A percentile compares a stretch with the other conserved stretches of the same genome.
Evolutionary conservation across 1,284 basidiomycete species (phyloP).

Genomic region (Papiliotrema laurentii): DNA sequence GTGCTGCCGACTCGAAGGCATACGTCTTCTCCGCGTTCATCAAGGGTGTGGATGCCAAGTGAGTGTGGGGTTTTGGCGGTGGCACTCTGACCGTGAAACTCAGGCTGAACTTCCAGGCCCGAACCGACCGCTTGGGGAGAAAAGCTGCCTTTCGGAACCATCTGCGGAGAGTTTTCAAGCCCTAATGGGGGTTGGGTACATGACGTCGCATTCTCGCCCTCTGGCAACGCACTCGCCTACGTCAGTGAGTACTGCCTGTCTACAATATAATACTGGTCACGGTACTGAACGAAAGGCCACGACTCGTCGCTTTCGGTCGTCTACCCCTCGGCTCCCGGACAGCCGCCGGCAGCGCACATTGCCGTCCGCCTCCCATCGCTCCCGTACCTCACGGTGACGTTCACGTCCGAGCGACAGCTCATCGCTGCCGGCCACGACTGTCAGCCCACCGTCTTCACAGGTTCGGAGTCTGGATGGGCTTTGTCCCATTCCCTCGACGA

Average conservation of each 20-base stretch:
- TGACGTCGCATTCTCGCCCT: constrained; percentile 89
- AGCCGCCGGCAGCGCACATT: constrained; percentile 54
- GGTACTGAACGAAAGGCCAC: constrained; percentile 59
- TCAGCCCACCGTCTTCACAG: constrained; percentile 83
- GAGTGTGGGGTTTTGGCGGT: constrained; percentile 24
- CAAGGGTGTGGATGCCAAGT: constrained; percentile 96
- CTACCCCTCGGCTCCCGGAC: constrained; percentile 66
- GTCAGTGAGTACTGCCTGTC: constrained; percentile 59
- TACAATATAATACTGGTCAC: neutral
- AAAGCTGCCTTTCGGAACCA: constrained; percentile 93
- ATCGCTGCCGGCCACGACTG: constrained; percentile 97
- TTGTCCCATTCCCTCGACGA: constrained; percentile 79
- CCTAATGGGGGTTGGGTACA: constrained; percentile 94
- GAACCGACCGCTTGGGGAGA: constrained; percentile 92
- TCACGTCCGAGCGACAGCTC: constrained; percentile 73
- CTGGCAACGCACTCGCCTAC: constrained; percentile 87
- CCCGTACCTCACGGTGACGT: constrained; percentile 76
- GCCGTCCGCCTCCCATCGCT: constrained; percentile 70
- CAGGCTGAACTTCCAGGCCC: constrained; percentile 57
- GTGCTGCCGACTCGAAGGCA: constrained; percentile 91
- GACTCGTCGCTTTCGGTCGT: constrained; percentile 86
- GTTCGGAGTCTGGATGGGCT: constrained; percentile 67
- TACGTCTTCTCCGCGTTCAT: constrained; percentile 98
- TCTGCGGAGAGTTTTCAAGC: constrained; percentile 88
- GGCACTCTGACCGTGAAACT: neutral